Conservation (phyloP, 768 basidiomycete species). For the Asterophora lycoperdoides region DNA sequence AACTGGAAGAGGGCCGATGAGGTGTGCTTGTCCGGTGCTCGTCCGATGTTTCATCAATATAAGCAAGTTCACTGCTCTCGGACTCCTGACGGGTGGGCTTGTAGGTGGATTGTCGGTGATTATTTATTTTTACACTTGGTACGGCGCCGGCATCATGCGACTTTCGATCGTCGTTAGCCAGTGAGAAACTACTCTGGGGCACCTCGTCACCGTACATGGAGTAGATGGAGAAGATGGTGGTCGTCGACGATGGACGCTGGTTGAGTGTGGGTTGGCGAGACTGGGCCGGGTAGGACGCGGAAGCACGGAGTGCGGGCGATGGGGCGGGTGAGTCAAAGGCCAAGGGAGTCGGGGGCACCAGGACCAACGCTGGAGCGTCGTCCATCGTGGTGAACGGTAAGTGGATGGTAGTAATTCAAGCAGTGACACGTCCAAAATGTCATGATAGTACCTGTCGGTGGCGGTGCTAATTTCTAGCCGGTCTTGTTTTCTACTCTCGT, state of each 20-base stretch:
- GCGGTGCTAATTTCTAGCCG: background rate
- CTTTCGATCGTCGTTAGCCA: slow-evolving; percentile 26
- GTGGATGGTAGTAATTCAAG: slow-evolving; percentile 5
- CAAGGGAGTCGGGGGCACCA: slow-evolving; percentile 32
- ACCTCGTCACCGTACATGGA: slow-evolving; percentile 77
- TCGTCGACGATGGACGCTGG: slow-evolving; percentile 59
- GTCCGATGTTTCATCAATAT: slow-evolving; percentile 7
- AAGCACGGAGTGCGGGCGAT: slow-evolving; percentile 26
- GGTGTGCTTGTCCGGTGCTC: slow-evolving; percentile 2
- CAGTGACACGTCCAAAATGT: background rate
- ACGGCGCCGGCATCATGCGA: slow-evolving; percentile 29
- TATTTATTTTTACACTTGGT: slow-evolving; percentile 31
- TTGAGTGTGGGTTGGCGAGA: slow-evolving; percentile 33
- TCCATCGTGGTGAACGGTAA: slow-evolving; percentile 23
- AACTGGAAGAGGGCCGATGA: slow-evolving; percentile 27
- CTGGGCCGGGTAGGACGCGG: slow-evolving; percentile 27
- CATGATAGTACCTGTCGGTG: background rate
- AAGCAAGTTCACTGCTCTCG: slow-evolving; percentile 16
- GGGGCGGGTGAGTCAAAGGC: slow-evolving; percentile 20
- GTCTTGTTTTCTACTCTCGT: background rate
- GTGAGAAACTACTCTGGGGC: slow-evolving; percentile 43
- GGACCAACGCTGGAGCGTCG: slow-evolving; percentile 37
- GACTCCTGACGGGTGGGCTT: slow-evolving; percentile 18
- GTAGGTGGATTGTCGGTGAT: slow-evolving; percentile 24
- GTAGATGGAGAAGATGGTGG: slow-evolving; percentile 79